Percentiles rank a stretch among this genome's conserved stretches.
Conservation (phyloP, 139 green algal genomes). For the Raphidocelis subcapitata region DNA sequence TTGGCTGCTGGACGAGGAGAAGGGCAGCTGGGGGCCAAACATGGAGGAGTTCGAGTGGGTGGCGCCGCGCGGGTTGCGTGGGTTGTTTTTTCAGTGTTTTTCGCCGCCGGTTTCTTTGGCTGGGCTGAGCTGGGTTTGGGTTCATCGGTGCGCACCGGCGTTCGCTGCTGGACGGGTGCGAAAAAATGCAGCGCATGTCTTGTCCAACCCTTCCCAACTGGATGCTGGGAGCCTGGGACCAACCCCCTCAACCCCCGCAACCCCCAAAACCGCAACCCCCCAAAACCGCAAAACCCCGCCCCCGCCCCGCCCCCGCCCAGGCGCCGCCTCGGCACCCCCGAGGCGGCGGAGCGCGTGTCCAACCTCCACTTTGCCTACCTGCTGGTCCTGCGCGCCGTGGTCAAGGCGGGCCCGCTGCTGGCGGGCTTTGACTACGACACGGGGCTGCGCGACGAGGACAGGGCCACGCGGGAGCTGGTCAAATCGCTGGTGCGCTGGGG, state of each 20-base stretch:
- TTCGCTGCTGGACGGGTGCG: too few species aligned
- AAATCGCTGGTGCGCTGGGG: constrained; percentile 56
- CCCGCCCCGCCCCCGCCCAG: too few species aligned
- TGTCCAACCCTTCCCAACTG: too few species aligned
- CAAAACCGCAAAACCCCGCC: too few species aligned
- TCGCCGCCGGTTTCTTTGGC: too few species aligned
- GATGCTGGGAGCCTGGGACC: too few species aligned
- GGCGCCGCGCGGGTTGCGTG: neutral
- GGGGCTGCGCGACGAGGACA: constrained; percentile 66
- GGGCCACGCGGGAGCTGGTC: constrained; percentile 57
- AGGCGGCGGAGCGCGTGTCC: constrained; percentile 52
- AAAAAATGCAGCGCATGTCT: too few species aligned
- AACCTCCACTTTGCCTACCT: constrained; percentile 98
- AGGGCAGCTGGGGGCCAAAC: constrained; percentile 70
- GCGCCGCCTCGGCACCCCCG: neutral
- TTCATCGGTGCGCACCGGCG: too few species aligned
- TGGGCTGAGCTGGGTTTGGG: too few species aligned
- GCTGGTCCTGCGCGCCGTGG: constrained; percentile 85
- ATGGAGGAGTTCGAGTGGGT: constrained; percentile 66
- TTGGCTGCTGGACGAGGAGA: constrained; percentile 71
- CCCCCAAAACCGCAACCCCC: too few species aligned
- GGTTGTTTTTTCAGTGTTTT: too few species aligned
- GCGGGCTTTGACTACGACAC: constrained; percentile 60
- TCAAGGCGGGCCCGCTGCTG: constrained; percentile 77
- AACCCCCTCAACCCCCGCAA: too few species aligned